Conservation (phyloP, 139 green algal species). For the Picochlorum sp. region DNA sequence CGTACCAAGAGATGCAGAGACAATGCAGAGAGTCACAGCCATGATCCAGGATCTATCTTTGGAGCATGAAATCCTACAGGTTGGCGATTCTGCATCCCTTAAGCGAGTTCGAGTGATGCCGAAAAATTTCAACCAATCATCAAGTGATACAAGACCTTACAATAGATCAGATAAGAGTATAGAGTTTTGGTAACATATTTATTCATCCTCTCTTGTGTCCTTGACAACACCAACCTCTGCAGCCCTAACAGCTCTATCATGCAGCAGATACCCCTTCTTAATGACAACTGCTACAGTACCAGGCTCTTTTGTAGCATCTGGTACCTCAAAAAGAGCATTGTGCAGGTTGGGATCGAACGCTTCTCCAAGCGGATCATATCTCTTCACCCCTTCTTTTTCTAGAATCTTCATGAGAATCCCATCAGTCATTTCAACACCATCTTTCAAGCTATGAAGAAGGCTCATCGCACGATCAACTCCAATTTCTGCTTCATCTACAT, state of each 20-base stretch:
- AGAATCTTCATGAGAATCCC: conserved; percentile 67
- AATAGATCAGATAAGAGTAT: background rate
- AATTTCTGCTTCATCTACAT: conserved; percentile 28
- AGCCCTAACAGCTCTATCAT: conserved; percentile 68
- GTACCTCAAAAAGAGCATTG: conserved; percentile 83
- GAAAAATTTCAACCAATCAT: background rate
- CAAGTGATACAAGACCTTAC: background rate
- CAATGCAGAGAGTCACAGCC: background rate
- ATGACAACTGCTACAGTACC: conserved; percentile 70
- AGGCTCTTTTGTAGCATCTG: conserved; percentile 57
- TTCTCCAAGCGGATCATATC: conserved; percentile 62
- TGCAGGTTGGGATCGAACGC: conserved; percentile 93
- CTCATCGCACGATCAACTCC: conserved; percentile 34
- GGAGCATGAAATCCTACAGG: background rate
- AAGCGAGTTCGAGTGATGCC: background rate
- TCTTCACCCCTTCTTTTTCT: conserved; percentile 1
- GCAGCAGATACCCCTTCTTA: conserved; percentile 76
- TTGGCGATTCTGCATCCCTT: too few species aligned
- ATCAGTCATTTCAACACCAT: conserved; percentile 83
- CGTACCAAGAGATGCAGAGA: background rate
- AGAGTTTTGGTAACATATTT: conserved; percentile 1
- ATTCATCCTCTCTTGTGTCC: conserved; percentile 9
- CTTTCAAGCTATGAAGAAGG: conserved; percentile 59
- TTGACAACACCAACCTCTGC: conserved; percentile 77
- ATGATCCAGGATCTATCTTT: background rate